Evolutionary conservation across 257 asterid species (phyloP).

Genomic region (Coffea eugenioides): DNA sequence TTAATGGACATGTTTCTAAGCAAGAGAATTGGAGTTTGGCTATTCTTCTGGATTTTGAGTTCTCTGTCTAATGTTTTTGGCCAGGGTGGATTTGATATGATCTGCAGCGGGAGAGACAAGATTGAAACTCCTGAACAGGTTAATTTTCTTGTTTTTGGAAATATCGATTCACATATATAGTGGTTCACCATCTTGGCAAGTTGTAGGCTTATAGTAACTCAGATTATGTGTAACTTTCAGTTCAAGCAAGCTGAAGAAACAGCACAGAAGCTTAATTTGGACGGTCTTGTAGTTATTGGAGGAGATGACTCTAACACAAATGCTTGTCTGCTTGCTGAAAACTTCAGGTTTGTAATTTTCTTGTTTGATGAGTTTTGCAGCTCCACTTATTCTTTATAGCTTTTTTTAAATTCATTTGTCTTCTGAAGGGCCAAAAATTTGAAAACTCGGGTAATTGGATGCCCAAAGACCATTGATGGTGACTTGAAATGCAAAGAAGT

Average conservation of each 20-base stretch:
- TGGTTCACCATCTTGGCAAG: not conserved
- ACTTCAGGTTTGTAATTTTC: constrained; percentile 43
- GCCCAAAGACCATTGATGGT: constrained; percentile 99
- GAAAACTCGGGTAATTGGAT: constrained; percentile 94
- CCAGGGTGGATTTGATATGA: constrained; percentile 99
- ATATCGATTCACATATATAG: not conserved
- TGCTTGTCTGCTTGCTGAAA: constrained; percentile 97
- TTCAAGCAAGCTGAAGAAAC: constrained; percentile 96
- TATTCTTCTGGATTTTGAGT: not conserved
- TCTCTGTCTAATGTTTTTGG: constrained; percentile 6
- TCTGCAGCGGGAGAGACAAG: constrained; percentile 98
- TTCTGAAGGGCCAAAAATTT: constrained; percentile 64
- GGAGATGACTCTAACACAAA: constrained; percentile 99
- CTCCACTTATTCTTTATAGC: constrained; percentile 92
- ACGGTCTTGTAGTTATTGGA: constrained; percentile 95
- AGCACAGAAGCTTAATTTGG: constrained; percentile 81
- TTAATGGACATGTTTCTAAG: not conserved
- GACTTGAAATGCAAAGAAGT: constrained; percentile 96
- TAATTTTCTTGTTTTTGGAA: not conserved
- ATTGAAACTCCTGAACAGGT: constrained; percentile 99
- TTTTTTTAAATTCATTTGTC: constrained; percentile 35
- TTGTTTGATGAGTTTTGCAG: constrained; percentile 9
- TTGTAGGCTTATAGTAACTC: not conserved
- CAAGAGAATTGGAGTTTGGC: no score
- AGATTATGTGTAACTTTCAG: constrained; percentile 37